Evolutionary conservation across 2,329 filamentous ascomycete species (phyloP).

Genomic region (Trichothecium sympodiale): DNA sequence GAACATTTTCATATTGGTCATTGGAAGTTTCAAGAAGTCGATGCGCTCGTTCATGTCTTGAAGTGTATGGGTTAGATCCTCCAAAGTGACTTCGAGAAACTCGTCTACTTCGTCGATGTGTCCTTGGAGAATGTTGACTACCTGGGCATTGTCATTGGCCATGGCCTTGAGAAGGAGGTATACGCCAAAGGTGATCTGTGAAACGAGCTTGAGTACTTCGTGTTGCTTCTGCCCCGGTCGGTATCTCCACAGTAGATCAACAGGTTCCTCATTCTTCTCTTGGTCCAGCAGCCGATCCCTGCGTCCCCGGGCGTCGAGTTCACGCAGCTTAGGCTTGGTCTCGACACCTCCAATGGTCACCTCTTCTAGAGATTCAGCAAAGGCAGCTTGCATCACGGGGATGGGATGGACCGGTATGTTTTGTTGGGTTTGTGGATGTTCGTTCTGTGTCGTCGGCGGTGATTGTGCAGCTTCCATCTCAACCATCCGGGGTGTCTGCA

Average conservation of each 20-base stretch:
- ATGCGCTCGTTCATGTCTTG: slow-evolving; percentile 72
- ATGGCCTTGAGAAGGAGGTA: slow-evolving; percentile 76
- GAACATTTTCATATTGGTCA: slow-evolving; percentile 73
- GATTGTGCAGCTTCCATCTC: slow-evolving; percentile 2
- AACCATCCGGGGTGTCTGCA: slow-evolving; percentile 8
- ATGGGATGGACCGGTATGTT: slow-evolving; percentile 48
- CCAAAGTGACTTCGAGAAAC: slow-evolving; percentile 75
- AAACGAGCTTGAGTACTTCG: slow-evolving; percentile 78
- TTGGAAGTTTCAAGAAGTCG: slow-evolving; percentile 68
- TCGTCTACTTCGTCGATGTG: slow-evolving; percentile 93
- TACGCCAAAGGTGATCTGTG: slow-evolving; percentile 89
- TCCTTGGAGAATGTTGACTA: slow-evolving; percentile 77
- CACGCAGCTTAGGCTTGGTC: slow-evolving; percentile 40
- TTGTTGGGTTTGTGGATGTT: background rate
- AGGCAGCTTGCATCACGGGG: slow-evolving; percentile 65
- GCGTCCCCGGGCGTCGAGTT: slow-evolving; percentile 47
- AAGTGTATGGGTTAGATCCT: slow-evolving; percentile 71
- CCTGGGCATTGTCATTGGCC: slow-evolving; percentile 80
- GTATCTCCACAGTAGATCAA: slow-evolving; percentile 66
- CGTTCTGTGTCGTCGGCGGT: background rate
- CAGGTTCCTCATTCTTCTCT: slow-evolving; percentile 56
- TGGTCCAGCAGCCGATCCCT: slow-evolving; percentile 59
- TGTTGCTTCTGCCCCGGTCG: slow-evolving; percentile 69
- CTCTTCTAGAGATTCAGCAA: slow-evolving; percentile 72
- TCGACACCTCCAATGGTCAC: slow-evolving; percentile 39